Base-by-base conservation (phyloP, 192 early-diverging fungal species). In the Umbelopsis sp. region DNA sequence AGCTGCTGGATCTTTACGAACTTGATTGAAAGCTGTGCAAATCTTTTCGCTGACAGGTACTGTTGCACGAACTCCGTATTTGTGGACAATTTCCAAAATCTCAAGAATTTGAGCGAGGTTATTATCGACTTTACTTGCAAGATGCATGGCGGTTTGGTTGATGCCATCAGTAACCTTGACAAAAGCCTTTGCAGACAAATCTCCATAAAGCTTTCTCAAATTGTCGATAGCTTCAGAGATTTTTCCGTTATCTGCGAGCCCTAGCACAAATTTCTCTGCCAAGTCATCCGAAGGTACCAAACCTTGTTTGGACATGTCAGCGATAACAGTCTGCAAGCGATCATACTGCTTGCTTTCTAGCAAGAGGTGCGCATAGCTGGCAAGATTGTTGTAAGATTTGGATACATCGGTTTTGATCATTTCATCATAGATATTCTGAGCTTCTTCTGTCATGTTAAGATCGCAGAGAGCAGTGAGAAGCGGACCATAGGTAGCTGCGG, bases 401-500 rank as follows among this genome's bases (percentile, higher is more conserved):
- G 67, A 66, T 45, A 80, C 66, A 35, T 80, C 78, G 1, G 66
- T 73, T 53, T 67, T 52, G 33, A 69, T 23, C 58, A 80, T 46
- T 22, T 69, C 33, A 20, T 64, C 3, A 55, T 80, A 80, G 35
- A 73, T 30, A n/a, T 53, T 23, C 10, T 68, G 65, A n/a, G 74
- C 74, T 2, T 67, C 20, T 16, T 69, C 67, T 6, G 27, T 35
- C 55, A 61, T 61, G 4, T 61, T 61, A 18, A 61, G 55, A 35
- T 61, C 55, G 25, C 27, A 61, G 10, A 75, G 35, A 44, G 68
- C 53, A 30, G 71, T 67, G 0, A 80, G 46, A 23, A 80, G 52
- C 5, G 74, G 70, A 15, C 78, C 78, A 67, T 70, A 80, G 25
- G 71, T 80, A 46, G 68, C 70, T 3, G 78, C 74, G 49, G 73